Evolutionary conservation across 306 rosid species (phyloP).

Genomic region (Heteromeles arbutifolia): DNA sequence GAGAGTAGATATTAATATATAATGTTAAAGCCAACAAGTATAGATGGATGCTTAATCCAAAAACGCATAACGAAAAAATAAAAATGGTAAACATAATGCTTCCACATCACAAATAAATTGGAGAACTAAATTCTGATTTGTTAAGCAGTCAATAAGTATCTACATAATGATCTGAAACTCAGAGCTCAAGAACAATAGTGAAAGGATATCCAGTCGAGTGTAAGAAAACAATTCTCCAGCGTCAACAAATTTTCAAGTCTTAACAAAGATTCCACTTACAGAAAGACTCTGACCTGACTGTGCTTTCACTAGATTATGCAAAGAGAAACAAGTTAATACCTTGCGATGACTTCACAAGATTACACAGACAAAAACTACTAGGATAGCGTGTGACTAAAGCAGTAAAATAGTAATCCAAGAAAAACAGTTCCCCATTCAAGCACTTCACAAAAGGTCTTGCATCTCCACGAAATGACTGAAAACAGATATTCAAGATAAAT

Average conservation of each 20-base stretch:
- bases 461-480: not conserved
- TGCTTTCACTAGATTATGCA: not conserved
- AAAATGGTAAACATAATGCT: not conserved
- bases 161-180: not conserved
- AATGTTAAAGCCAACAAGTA: not conserved
- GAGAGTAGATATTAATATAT: not conserved
- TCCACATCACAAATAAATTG: not conserved
- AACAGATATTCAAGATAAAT: not conserved
- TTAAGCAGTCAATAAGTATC: not conserved
- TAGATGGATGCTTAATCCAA: slow-evolving; percentile 1
- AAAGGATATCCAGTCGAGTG: not conserved
- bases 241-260: not conserved
- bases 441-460: not conserved
- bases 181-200: not conserved
- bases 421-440: not conserved
- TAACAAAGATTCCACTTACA: not conserved
- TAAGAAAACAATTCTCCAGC: not conserved
- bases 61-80: not conserved
- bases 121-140: not conserved
- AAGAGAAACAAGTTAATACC: not conserved
- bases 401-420: not conserved
- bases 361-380: not conserved
- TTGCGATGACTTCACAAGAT: not conserved
- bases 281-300: not conserved
- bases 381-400: not conserved